Evolutionary conservation across 345 rosid genomes (phyloP).

Genomic region (Leavenworthia alabamica): DNA sequence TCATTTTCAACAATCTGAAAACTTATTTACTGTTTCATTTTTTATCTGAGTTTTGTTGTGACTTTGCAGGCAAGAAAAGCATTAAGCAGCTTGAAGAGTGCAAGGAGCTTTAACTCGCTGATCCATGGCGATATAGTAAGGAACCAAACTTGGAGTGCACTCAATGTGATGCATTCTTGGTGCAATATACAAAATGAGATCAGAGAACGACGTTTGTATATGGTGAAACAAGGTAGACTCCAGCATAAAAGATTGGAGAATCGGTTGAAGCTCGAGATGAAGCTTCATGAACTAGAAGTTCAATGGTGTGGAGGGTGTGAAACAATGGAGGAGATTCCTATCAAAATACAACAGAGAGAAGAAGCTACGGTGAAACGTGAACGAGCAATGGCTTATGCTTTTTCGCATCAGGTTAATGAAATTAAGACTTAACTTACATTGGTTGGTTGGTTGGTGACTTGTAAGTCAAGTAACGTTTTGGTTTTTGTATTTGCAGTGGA

Average conservation of each 20-base stretch:
- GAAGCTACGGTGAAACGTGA: conserved; percentile 80
- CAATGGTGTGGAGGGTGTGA: too few relatives aligned
- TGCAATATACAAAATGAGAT: conserved; percentile 61
- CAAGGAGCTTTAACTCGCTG: conserved; percentile 53
- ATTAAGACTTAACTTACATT: background rate
- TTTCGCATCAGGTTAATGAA: conserved; percentile 71
- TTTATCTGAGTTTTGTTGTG: too few relatives aligned
- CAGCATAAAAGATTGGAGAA: conserved; percentile 56
- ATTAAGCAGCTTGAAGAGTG: conserved; percentile 37
- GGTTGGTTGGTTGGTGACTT: background rate
- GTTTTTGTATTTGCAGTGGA: conserved; percentile 64
- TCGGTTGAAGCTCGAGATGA: too few relatives aligned
- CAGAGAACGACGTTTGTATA: conserved; percentile 50
- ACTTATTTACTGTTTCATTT: background rate
- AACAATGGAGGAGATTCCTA: too few relatives aligned
- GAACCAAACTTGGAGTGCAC: conserved; percentile 51
- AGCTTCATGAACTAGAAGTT: too few relatives aligned
- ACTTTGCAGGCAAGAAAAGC: conserved; percentile 52
- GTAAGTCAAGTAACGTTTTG: background rate
- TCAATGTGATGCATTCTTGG: conserved; percentile 67
- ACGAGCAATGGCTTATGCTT: conserved; percentile 87
- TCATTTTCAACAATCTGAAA: background rate
- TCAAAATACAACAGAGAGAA: conserved; percentile 69
- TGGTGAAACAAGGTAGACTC: conserved; percentile 70
- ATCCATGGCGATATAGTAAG: conserved; percentile 43